Percentiles rank a stretch among this genome's conserved stretches.
phyloP scores from a whole-genome alignment of 768 basidiomycete species.

The Wakefieldia striispora region DNA sequence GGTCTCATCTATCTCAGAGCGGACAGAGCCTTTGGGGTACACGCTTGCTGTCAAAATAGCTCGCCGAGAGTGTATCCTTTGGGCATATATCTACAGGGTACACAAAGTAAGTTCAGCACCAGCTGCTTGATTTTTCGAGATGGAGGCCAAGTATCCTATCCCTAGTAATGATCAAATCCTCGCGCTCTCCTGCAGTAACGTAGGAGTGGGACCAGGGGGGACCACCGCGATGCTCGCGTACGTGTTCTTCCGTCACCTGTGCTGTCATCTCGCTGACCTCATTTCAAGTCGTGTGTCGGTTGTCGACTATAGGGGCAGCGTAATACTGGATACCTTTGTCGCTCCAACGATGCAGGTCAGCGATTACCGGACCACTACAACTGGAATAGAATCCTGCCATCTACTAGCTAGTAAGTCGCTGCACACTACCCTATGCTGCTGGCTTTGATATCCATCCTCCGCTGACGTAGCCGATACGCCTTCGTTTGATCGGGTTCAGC shows the following conservation, averaged over 20 bases:
- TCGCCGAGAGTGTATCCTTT: conserved; percentile 10
- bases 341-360: conserved; percentile 64
- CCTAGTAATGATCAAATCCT: conserved; percentile 47
- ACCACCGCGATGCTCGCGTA: conserved; percentile 83
- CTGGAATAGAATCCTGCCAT: conserved; percentile 48
- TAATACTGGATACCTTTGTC: conserved; percentile 64
- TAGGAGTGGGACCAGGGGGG: conserved; percentile 81
- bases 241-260: conserved; percentile 27
- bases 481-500: conserved; percentile 64
- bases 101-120: conserved; percentile 16
- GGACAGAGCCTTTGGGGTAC: conserved; percentile 11
- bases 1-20: conserved; percentile 18
- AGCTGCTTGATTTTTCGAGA: conserved; percentile 17
- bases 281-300: conserved; percentile 48
- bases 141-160: conserved; percentile 33
- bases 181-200: conserved; percentile 61
- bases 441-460: conserved; percentile 1
- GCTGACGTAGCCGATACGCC: conserved; percentile 35
- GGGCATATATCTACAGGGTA: conserved; percentile 24
- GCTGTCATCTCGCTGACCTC: conserved; percentile 7
- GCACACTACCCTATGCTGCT: not conserved
- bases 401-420: conserved; percentile 38
- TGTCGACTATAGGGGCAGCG: conserved; percentile 56
- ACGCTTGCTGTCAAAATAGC: conserved; percentile 18
- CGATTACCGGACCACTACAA: conserved; percentile 69